phyloP scores from a whole-genome alignment of 345 rosid species.

The Reutealis trisperma region DNA sequence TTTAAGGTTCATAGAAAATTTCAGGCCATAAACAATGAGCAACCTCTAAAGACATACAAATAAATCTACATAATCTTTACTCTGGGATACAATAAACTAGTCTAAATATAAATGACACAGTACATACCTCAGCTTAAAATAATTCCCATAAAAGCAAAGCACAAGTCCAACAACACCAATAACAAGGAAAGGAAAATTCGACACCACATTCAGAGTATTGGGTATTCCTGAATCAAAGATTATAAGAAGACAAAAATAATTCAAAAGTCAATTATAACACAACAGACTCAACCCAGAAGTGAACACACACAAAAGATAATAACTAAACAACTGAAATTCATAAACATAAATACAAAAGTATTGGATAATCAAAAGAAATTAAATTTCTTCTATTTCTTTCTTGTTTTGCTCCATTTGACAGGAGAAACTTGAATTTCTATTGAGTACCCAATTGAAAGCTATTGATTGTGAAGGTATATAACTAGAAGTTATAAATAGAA shows the following conservation, averaged over 20 bases:
- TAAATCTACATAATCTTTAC: background rate
- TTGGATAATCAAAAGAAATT: background rate
- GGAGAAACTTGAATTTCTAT: background rate
- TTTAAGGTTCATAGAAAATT: background rate
- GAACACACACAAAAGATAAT: background rate
- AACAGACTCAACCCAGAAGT: background rate
- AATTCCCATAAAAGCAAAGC: slow-evolving; percentile 70
- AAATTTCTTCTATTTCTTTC: background rate
- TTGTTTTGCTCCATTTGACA: background rate
- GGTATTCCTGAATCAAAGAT: slow-evolving; percentile 67
- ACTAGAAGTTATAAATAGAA: background rate
- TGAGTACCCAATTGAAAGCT: background rate
- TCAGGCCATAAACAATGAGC: background rate
- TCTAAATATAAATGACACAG: background rate
- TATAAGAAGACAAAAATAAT: slow-evolving; percentile 9
- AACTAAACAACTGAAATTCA: background rate
- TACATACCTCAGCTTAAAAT: slow-evolving; percentile 61
- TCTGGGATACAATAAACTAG: background rate
- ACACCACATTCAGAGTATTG: slow-evolving; percentile 71
- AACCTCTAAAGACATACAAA: background rate
- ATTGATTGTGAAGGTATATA: background rate
- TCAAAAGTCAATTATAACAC: background rate
- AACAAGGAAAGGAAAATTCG: slow-evolving; percentile 92
- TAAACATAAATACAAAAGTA: background rate
- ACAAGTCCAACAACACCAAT: slow-evolving; percentile 78